Evolutionary conservation across 129 eudicot species (phyloP), one percentile per base, ranked within the genome.

Genomic region (Mikania micrantha): DNA sequence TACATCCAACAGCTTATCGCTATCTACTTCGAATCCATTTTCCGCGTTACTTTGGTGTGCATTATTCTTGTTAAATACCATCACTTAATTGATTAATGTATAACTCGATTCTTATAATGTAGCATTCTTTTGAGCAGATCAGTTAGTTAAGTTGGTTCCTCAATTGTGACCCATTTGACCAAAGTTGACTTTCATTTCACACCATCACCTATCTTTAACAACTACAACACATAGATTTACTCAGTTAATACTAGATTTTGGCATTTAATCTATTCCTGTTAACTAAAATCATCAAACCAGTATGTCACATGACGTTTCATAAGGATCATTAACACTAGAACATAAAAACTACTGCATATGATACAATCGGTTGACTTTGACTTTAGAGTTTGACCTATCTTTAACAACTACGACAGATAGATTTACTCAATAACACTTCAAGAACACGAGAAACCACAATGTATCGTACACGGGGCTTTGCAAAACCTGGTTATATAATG

Each of bases 41-140:
- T 54, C 17, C 34, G 36, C 9, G 36, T 54, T 54, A 11, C 19
- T 27, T 25, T 54, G 32, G 61, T 54, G 21, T 29, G 22, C 22
- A 16, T 50, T 19, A 0, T 69, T 76, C 66, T 76, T 76, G 75
- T 68, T 21, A 76, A 50, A 13, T 58, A n/a, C 22, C 12, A n/a
- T 13, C 7, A n/a, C 31, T 58, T 5, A 21, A 15, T 58, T 58
- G 12, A 20, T 1, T 24, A 24, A 4, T 54, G 22, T 54, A n/a
- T n/a, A n/a, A n/a, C n/a, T n/a, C n/a, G n/a, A n/a, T 22, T 52
- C 3, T 13, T 12, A 6, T 56, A 56, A 4, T 28, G 10, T 56
- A 28, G 36, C 20, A 27, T 56, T 12, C 9, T 24, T 12, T 56
- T 27, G 31, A 52, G 5, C 4, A 22, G 6, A 21, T 21, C n/a